These are phyloP conservation scores for Salix caprea DNA, from an alignment of 345 rosid genomes.

Conservation along the genomic window DNA sequence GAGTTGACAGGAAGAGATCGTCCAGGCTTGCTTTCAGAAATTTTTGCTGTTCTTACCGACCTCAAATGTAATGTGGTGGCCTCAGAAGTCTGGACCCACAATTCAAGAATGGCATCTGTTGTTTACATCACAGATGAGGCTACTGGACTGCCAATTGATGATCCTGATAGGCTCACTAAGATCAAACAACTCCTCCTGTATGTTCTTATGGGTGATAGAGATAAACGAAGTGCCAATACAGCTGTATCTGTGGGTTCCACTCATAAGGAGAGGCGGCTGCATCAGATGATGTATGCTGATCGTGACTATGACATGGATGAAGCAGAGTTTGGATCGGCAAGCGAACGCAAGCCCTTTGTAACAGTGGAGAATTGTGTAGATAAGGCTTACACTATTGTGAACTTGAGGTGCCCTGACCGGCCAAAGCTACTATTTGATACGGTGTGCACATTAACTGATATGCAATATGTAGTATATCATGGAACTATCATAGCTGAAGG, in stretches of 20 bases:
- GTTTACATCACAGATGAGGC: constrained; percentile 59
- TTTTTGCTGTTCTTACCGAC: constrained; percentile 68
- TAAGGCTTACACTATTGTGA: constrained; percentile 72
- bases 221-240: constrained; percentile 56
- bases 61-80: constrained; percentile 69
- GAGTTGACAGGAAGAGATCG: constrained; percentile 76
- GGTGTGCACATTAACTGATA: constrained; percentile 75
- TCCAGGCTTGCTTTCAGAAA: constrained; percentile 78
- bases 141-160: constrained; percentile 50
- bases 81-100: constrained; percentile 87
- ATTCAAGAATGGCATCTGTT: constrained; percentile 78
- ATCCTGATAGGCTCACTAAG: constrained; percentile 47
- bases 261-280: constrained; percentile 71
- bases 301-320: constrained; percentile 58
- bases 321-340: constrained; percentile 27
- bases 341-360: constrained; percentile 44
- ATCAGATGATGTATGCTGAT: constrained; percentile 84
- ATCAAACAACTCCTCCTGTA: constrained; percentile 59
- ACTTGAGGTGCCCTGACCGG: constrained; percentile 62
- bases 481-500: constrained; percentile 70
- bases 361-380: constrained; percentile 57
- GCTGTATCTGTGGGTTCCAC: constrained; percentile 66
- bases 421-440: constrained; percentile 75
- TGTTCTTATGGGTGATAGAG: constrained; percentile 64
- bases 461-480: constrained; percentile 74